These are phyloP conservation scores for Solanum clarkiae DNA, from an alignment of 257 asterid species.

Conservation along the genomic window DNA sequence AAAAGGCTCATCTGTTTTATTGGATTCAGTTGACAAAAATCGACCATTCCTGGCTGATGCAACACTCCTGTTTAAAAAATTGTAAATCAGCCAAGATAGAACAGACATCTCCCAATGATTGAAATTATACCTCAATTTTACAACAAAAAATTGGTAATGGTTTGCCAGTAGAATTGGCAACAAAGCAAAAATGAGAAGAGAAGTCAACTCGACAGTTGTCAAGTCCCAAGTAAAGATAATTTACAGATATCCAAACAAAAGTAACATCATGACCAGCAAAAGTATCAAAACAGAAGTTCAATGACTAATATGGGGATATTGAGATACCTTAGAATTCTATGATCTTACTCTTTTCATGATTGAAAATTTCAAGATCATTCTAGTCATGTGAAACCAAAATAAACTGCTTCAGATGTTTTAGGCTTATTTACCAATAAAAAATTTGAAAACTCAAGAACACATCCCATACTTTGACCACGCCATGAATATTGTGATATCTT, in stretches of 20 bases:
- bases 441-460: not conserved
- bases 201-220: not conserved
- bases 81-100: not conserved
- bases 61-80: conserved; percentile 14
- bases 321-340: not conserved
- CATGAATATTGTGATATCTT: not conserved
- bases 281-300: not conserved
- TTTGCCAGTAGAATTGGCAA: not conserved
- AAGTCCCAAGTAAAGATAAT: not conserved
- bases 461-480: not conserved
- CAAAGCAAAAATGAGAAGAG: not conserved
- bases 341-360: not conserved
- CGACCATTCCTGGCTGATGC: conserved; percentile 35
- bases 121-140: not conserved
- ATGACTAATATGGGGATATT: not conserved
- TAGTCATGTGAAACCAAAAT: not conserved
- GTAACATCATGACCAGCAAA: not conserved
- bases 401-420: not conserved
- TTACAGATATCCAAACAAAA: not conserved
- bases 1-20: conserved; percentile 28
- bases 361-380: not conserved
- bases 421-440: not conserved
- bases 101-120: not conserved
- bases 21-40: conserved; percentile 31
- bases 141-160: not conserved